These are phyloP conservation scores for Carex cristatella DNA, from an alignment of 176 grass and related monocot genomes.

Conservation along the genomic window DNA sequence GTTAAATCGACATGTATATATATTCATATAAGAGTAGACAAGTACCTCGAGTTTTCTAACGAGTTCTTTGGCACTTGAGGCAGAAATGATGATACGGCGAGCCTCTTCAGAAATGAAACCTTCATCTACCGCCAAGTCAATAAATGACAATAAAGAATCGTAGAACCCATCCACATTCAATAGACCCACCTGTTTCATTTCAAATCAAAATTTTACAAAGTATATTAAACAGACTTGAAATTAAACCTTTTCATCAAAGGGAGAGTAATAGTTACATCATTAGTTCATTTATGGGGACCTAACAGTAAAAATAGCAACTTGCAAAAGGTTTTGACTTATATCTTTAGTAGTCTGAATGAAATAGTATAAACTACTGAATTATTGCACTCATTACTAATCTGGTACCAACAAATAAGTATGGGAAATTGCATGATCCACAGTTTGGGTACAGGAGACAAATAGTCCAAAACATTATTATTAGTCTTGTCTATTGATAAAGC, in stretches of 20 bases:
- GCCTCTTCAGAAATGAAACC: slow-evolving; percentile 75
- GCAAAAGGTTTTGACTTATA: not conserved
- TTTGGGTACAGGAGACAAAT: not conserved
- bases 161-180: slow-evolving; percentile 94
- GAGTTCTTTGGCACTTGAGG: slow-evolving; percentile 68
- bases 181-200: slow-evolving; percentile 58
- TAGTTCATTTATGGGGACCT: not conserved
- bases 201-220: slow-evolving; percentile 7
- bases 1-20: not conserved
- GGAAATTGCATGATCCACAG: not conserved
- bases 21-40: not conserved
- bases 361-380: not conserved
- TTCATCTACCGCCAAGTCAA: slow-evolving; percentile 77
- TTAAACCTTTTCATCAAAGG: not conserved
- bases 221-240: not conserved
- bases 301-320: not conserved
- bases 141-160: slow-evolving; percentile 72
- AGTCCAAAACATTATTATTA: not conserved
- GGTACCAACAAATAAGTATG: not conserved
- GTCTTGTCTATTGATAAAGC: not conserved
- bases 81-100: slow-evolving; percentile 59
- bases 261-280: not conserved
- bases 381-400: not conserved
- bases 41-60: slow-evolving; percentile 71
- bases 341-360: not conserved